A percentile compares a stretch with the other conserved stretches of the same genome.
Evolutionary conservation across 73 alveolate species (phyloP).

Genomic region (Stentor coeruleus): DNA sequence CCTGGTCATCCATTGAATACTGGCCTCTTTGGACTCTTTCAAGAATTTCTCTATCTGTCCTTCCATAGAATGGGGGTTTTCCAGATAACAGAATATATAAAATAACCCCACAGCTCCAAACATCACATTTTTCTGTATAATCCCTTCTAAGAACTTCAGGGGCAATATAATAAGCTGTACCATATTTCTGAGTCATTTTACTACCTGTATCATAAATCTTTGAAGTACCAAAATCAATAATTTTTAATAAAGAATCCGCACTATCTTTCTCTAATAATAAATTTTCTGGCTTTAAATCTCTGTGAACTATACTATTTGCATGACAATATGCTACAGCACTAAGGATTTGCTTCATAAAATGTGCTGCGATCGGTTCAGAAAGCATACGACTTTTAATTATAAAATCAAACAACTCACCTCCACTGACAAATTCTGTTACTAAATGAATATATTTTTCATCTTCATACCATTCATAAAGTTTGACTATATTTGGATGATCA

Average conservation of each 20-base stretch:
- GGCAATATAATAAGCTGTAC: constrained; percentile 56
- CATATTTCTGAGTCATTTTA: neutral
- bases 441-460: neutral
- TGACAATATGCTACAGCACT: constrained; percentile 11
- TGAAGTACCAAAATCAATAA: neutral
- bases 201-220: neutral
- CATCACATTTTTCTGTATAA: constrained; percentile 67
- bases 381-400: neutral
- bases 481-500: constrained; percentile 21
- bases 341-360: neutral
- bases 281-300: constrained; percentile 4
- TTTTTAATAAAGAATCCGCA: neutral
- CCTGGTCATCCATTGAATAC: neutral
- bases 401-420: neutral
- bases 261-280: neutral
- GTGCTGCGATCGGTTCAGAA: neutral
- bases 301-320: neutral
- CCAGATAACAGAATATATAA: constrained; percentile 77
- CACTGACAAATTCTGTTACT: neutral
- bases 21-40: constrained; percentile 8
- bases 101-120: constrained; percentile 82
- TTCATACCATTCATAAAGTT: neutral
- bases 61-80: constrained; percentile 74
- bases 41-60: constrained; percentile 38
- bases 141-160: constrained; percentile 73